Base-by-base conservation (phyloP, 208 protist genomes). In the Porcisia deanei region DNA sequence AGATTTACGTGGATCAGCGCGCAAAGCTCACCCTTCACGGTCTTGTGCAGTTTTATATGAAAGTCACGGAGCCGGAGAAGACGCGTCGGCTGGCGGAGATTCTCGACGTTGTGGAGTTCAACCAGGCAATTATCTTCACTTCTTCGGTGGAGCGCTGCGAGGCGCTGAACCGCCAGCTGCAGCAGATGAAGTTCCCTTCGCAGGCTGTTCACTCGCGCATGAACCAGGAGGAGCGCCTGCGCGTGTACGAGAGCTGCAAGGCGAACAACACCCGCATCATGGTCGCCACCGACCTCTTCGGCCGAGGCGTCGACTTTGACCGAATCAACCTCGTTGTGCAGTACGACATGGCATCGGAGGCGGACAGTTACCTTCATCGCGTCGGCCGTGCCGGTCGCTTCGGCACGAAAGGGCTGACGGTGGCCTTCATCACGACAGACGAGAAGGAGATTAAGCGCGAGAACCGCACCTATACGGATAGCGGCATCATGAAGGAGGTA, bases 61-160 rank as follows among this genome's bases (percentile, higher is more conserved):
- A 99, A 69, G 73, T 99, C 4, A 91, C 85, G 4, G 99, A 99
- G 89, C 79, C 87, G 8, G 87, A 99, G 83, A 99, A 99, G 96
- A 96, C 97, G 74, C 88, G 94, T 49, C 99, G 98, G 85, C 95
- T 99, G 12, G 94, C 96, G 59, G 98, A 99, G 63, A 94, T 99
- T 9, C 91, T 99, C 2, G 99, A 99, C 79, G 91, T 91, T 6
- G 93, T 99, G 37, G 98, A 99, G 79, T 99, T 99, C 86, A 99
- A 99, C 92, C 99, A 99, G 90, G 96, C 98, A n/a, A 98, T 99
- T 71, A 99, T 99, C 82, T 99, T 99, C 82, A 98, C 99, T 37
- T 97, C 92, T 76, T 93, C 88, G 5, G 94, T 98, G n/a, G 75
- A 91, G 76, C 94, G 99, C 59, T 98, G 97, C 71, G 84, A 94